phyloP scores from a whole-genome alignment of 257 asterid genomes.

The Parsonsia alboflavescens region DNA sequence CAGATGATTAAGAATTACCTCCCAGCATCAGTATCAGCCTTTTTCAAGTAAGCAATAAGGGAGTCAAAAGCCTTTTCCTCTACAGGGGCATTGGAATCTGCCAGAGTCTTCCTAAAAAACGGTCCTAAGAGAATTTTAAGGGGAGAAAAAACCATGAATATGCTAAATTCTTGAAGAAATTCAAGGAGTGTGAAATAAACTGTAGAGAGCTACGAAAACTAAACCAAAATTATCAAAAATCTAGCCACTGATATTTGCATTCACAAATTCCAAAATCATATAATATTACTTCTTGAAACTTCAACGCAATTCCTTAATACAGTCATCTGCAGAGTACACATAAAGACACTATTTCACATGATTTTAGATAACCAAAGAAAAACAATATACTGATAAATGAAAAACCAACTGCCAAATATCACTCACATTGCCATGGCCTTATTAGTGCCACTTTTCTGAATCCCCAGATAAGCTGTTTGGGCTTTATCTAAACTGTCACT shows the following conservation, averaged over 20 bases:
- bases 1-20: slow-evolving; percentile 45
- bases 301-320: not conserved
- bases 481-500: slow-evolving; percentile 49
- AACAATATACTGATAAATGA: not conserved
- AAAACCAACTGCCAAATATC: not conserved
- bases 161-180: not conserved
- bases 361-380: slow-evolving; percentile 4
- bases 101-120: slow-evolving; percentile 72
- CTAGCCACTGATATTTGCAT: not conserved
- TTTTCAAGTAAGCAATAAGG: slow-evolving; percentile 80
- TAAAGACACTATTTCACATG: not conserved
- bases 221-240: not conserved
- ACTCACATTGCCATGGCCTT: slow-evolving; percentile 38
- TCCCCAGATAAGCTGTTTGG: slow-evolving; percentile 28
- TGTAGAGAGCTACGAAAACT: not conserved
- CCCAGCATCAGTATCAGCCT: slow-evolving; percentile 93
- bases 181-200: not conserved
- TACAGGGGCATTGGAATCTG: slow-evolving; percentile 95
- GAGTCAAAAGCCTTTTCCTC: slow-evolving; percentile 99
- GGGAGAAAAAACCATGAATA: slow-evolving; percentile 2
- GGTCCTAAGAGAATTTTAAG: slow-evolving; percentile 40
- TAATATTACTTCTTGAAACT: not conserved
- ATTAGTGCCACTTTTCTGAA: slow-evolving; percentile 27
- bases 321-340: not conserved
- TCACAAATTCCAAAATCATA: not conserved